phyloP scores from a whole-genome alignment of 1,284 basidiomycete genomes.

The Flammula alnicola region DNA sequence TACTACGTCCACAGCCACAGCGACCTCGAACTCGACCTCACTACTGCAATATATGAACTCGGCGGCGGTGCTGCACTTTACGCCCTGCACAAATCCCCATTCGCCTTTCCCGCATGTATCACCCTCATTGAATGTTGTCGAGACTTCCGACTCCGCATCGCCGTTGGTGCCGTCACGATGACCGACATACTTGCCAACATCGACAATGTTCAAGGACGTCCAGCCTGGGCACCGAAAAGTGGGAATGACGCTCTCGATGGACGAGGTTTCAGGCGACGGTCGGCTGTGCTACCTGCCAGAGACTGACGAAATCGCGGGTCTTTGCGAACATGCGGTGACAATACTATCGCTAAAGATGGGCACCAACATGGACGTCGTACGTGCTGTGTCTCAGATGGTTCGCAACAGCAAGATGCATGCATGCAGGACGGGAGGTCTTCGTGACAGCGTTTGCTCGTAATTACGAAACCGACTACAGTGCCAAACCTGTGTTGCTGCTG shows the following conservation, averaged over 20 bases:
- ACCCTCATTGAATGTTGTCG: slow-evolving; percentile 13
- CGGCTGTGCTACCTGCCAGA: slow-evolving; percentile 19
- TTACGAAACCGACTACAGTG: slow-evolving; percentile 19
- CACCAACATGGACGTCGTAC: slow-evolving; percentile 3
- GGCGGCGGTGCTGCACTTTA: slow-evolving; percentile 25
- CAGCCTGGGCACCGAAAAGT: not conserved
- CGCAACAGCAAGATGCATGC: slow-evolving; percentile 15
- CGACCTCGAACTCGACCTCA: slow-evolving; percentile 24
- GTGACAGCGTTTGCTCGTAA: slow-evolving; percentile 18
- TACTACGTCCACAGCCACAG: slow-evolving; percentile 20
- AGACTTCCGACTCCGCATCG: slow-evolving; percentile 16
- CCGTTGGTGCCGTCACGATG: slow-evolving; percentile 16
- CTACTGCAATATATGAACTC: slow-evolving; percentile 22
- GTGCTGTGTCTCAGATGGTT: slow-evolving; percentile 14
- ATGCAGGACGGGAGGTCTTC: slow-evolving; percentile 20
- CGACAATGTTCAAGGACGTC: slow-evolving; percentile 15
- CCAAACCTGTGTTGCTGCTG: slow-evolving; percentile 18
- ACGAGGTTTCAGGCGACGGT: slow-evolving; percentile 23
- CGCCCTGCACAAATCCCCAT: slow-evolving; percentile 22
- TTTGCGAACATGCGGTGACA: slow-evolving; percentile 19
- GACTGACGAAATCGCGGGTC: slow-evolving; percentile 20
- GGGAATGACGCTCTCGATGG: slow-evolving; percentile 18
- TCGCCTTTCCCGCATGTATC: slow-evolving; percentile 18
- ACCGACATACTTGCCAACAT: slow-evolving; percentile 22
- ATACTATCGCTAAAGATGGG: slow-evolving; percentile 22